Base-by-base conservation (phyloP, 768 basidiomycete species). In the Astraeus odoratus region DNA sequence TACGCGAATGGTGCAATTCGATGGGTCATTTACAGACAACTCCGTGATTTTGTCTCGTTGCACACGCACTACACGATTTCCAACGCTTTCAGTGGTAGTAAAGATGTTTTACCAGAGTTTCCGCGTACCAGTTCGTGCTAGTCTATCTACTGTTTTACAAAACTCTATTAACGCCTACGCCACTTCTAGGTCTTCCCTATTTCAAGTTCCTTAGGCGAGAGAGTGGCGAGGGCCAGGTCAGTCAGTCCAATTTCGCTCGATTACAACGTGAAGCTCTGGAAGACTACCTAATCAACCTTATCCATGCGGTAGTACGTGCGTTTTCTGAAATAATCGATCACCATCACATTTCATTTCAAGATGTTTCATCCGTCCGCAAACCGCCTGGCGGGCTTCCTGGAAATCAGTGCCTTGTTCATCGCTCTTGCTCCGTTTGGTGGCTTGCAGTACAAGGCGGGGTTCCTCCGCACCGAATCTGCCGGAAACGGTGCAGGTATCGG, bases 301-400 rank as follows among this genome's bases (percentile, higher is more conserved):
- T 96, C 48, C 81, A 86, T 22, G 86, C 89, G 2, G 93, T 96
- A 34, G 94, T 93, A 66, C 50, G 84, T 65, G 22, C 44, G 3
- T 22, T 6, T 44, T 9, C 7, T 19, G 29, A 18, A 24, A 27
- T 5, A 5, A 6, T 8, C 67, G 16, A 40, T 24, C 23, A 12
- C 44, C 19, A 29, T 29, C 4, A 41, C 15, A 29, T 47, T 51
- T 42, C 35, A 23, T 20, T 35, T 24, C 40, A 8, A 95, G 93
- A 96, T 98, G 88, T 96, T 95, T 65, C 90, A 93, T 56, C 90
- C 94, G 1, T 81, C 91, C 18, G 77, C 90, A 1, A 97, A 97
- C 57, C 80, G 94, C 26, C 67, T 99, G 0, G 81, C 84, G 33
- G 82, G 82, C 5, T 99, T 97, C 65, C 75, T 99, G 38, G 96